Evolutionary conservation across 192 early-diverging fungal species (phyloP).

Genomic region (Spinellus fusiger): DNA sequence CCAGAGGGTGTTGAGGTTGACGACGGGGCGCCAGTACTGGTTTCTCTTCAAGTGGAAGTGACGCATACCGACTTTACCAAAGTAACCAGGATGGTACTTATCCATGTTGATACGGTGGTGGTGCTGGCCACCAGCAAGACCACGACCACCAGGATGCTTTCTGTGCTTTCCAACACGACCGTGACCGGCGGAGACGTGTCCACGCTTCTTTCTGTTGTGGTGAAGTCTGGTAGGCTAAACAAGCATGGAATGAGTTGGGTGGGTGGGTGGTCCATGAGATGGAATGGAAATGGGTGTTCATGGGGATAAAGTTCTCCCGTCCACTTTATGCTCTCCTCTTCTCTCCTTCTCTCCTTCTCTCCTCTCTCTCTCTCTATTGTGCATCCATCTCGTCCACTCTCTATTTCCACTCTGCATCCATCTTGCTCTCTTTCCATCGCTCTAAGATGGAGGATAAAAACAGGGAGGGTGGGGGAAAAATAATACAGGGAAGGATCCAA

Average conservation of each 20-base stretch:
- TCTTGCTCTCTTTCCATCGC: not conserved
- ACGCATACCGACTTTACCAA: constrained; percentile 99
- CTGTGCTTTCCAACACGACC: constrained; percentile 99
- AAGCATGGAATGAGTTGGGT: not conserved
- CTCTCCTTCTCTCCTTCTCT: not conserved
- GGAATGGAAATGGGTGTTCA: not conserved
- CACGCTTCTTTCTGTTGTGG: constrained; percentile 95
- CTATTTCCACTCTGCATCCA: not conserved
- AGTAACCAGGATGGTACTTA: constrained; percentile 99
- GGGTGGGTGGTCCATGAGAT: not conserved
- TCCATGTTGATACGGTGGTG: constrained; percentile 99
- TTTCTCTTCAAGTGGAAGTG: constrained; percentile 96
- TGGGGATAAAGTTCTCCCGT: not conserved
- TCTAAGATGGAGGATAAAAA: too few relatives aligned
- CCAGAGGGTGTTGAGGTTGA: constrained; percentile 96
- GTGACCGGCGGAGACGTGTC: constrained; percentile 99
- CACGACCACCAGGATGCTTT: constrained; percentile 99
- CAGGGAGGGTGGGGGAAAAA: too few relatives aligned
- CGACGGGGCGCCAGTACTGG: constrained; percentile 72
- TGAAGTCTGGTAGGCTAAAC: constrained; percentile 74
- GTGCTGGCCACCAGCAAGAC: constrained; percentile 99
- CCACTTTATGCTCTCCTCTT: not conserved
- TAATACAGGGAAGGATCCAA: too few relatives aligned
- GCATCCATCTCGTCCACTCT: constrained; percentile 7
- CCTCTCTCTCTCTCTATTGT: constrained; percentile 1